phyloP scores from a whole-genome alignment of 257 asterid species.

The Fraxinus quadrangulata region DNA sequence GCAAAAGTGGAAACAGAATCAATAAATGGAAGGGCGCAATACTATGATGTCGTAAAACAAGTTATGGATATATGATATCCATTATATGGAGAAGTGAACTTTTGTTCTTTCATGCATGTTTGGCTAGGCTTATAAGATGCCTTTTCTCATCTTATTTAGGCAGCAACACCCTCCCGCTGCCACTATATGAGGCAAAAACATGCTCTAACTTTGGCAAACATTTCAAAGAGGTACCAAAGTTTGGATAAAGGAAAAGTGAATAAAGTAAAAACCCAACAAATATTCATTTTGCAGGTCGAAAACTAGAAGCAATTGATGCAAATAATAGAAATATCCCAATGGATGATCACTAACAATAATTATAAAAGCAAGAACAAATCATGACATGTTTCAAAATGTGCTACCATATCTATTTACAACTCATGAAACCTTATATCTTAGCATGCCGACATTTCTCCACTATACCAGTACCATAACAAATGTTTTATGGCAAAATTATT shows the following conservation, averaged over 20 bases:
- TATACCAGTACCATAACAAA: neutral
- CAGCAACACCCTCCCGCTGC: neutral
- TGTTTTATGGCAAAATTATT: neutral
- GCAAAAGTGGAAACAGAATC: conserved; percentile 25
- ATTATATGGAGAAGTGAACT: neutral
- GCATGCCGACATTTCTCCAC: conserved; percentile 4
- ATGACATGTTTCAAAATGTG: neutral
- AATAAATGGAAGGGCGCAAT: neutral
- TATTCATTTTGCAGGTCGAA: neutral
- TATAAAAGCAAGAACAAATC: neutral
- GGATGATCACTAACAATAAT: neutral
- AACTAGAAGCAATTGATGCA: neutral
- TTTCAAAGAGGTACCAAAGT: neutral
- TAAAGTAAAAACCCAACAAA: neutral
- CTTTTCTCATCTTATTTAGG: neutral
- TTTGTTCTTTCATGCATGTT: neutral
- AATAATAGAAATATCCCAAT: neutral
- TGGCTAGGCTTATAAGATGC: neutral
- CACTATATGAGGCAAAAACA: neutral
- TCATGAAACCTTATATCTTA: neutral
- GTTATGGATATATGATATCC: neutral
- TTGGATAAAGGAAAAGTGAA: neutral
- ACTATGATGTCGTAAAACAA: neutral
- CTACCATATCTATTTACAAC: neutral
- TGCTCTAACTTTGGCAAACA: too few species aligned